Conservation (phyloP, 2,329 filamentous ascomycete genomes). For the Xylariaceae sp. region DNA sequence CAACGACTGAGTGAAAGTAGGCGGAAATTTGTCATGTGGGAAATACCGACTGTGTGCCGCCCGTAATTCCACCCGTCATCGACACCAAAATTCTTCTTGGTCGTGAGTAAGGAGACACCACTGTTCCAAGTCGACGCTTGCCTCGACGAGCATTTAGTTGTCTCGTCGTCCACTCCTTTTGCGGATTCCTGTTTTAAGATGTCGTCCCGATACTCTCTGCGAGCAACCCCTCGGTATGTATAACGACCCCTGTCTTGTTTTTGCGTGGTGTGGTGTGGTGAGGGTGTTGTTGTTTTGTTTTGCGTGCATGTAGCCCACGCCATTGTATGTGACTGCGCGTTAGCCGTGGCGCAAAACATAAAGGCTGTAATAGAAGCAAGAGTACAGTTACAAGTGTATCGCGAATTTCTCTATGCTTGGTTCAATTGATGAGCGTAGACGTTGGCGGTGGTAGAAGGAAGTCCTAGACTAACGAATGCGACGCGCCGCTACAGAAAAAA, state of each 20-base stretch:
- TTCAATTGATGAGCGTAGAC: too few species aligned
- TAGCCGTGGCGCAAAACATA: background rate
- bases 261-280: background rate
- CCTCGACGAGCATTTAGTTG: constrained; percentile 24
- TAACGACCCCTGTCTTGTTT: constrained; percentile 3
- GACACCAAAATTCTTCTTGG: background rate
- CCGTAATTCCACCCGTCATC: background rate
- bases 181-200: constrained; percentile 2
- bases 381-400: too few species aligned
- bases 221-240: constrained; percentile 21
- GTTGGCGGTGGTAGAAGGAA: too few species aligned
- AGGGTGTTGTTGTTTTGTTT: background rate
- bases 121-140: too few species aligned
- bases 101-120: too few species aligned
- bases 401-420: too few species aligned
- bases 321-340: background rate
- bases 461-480: too few species aligned
- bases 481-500: constrained; percentile 46
- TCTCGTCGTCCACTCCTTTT: constrained; percentile 25
- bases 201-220: constrained; percentile 20
- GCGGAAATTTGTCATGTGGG: constrained; percentile 14
- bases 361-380: too few species aligned
- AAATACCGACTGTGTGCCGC: constrained; percentile 1
- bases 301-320: background rate
- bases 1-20: background rate